Percentiles rank a stretch among this genome's conserved stretches.
Conservation (phyloP, 2,329 filamentous ascomycete genomes). For the Beauveria sp. region DNA sequence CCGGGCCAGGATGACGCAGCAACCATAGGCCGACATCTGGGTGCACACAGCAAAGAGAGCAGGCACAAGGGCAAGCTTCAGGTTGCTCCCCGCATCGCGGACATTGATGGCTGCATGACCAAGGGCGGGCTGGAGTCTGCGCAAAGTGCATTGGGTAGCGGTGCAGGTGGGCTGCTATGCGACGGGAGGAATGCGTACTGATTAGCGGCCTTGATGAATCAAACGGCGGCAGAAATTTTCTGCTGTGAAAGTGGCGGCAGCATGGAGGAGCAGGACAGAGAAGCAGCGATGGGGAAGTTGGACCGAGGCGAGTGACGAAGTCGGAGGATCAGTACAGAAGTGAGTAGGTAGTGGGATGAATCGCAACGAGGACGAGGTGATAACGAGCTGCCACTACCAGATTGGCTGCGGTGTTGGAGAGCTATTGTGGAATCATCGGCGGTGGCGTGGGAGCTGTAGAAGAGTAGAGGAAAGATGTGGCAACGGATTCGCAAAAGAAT, state of each 20-base stretch:
- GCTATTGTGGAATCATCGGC: constrained; percentile 2
- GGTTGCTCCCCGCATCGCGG: neutral
- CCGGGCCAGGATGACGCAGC: neutral
- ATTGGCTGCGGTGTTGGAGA: constrained; percentile 5
- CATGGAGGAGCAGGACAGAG: neutral
- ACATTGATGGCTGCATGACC: neutral
- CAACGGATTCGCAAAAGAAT: neutral
- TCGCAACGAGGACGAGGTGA: neutral
- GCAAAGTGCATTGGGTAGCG: constrained; percentile 6
- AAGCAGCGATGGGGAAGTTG: neutral
- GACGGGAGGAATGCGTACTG: constrained; percentile 4
- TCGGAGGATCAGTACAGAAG: neutral
- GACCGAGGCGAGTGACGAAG: neutral
- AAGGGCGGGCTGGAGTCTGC: neutral
- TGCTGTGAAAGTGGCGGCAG: neutral
- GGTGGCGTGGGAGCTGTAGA: neutral
- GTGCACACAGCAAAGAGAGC: neutral
- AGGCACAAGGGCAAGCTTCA: neutral
- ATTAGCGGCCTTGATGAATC: neutral
- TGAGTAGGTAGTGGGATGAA: neutral
- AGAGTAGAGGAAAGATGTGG: neutral
- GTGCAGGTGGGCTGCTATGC: constrained; percentile 6
- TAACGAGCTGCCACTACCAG: constrained; percentile 2
- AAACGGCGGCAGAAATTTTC: neutral
- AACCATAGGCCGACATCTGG: neutral